Conservation (phyloP, 495 filamentous ascomycete species). For the Xylaria castorea region DNA sequence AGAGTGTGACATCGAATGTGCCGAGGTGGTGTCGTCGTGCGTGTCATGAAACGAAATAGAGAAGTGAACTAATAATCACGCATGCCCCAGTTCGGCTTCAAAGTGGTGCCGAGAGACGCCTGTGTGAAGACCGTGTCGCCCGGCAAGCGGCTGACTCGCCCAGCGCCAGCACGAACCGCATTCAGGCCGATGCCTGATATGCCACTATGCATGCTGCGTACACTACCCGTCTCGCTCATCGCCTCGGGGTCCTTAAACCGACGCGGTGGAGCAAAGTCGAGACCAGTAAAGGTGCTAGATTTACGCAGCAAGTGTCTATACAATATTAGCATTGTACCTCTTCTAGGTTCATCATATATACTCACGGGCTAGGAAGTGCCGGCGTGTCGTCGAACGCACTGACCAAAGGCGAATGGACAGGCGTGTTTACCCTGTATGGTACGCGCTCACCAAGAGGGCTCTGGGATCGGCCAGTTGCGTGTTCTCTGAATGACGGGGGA, state of each 20-base stretch:
- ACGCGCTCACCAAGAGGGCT: conserved; percentile 78
- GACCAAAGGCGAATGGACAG: conserved; percentile 76
- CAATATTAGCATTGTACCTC: conserved; percentile 39
- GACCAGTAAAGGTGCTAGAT: conserved; percentile 83
- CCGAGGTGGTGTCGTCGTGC: conserved; percentile 27
- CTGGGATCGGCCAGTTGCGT: conserved; percentile 74
- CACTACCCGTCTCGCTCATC: conserved; percentile 85
- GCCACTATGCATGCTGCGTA: conserved; percentile 82
- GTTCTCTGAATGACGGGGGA: conserved; percentile 70
- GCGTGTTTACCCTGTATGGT: conserved; percentile 73
- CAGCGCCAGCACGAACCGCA: conserved; percentile 86
- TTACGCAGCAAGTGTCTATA: conserved; percentile 82
- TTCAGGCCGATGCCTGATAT: conserved; percentile 73
- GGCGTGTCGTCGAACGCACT: conserved; percentile 88
- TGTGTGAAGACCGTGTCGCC: conserved; percentile 82
- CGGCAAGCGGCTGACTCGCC: conserved; percentile 86
- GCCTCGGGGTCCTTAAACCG: conserved; percentile 77
- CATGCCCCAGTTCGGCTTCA: conserved; percentile 85
- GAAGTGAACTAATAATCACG: conserved; percentile 32
- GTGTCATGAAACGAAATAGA: conserved; percentile 28
- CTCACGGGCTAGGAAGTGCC: conserved; percentile 89
- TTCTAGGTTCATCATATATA: conserved; percentile 36
- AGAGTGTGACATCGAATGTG: conserved; percentile 22
- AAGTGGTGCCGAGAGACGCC: conserved; percentile 68
- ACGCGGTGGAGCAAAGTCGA: conserved; percentile 95